Percentiles rank a stretch among this genome's conserved stretches.
Conservation (phyloP, 164 flowering plant species). For the Tetrastigma voinierianum region DNA sequence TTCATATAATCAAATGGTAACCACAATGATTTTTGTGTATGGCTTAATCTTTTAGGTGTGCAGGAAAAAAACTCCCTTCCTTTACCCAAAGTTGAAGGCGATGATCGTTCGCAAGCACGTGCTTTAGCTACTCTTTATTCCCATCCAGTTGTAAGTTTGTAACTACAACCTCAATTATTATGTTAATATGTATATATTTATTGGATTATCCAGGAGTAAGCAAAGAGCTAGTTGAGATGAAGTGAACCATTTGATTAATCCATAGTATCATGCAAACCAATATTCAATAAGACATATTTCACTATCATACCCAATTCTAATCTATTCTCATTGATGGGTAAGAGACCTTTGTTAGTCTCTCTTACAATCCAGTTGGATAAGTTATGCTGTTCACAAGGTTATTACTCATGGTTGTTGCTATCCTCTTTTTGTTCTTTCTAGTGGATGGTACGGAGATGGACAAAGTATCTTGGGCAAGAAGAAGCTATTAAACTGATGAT, state of each 20-base stretch:
- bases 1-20: background rate
- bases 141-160: slow-evolving; percentile 86
- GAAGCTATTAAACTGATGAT: slow-evolving; percentile 70
- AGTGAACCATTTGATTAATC: background rate
- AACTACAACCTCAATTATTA: background rate
- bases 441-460: slow-evolving; percentile 99
- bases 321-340: no score
- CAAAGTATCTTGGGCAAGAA: slow-evolving; percentile 62
- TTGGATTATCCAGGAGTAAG: background rate
- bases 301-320: background rate
- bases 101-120: slow-evolving; percentile 86
- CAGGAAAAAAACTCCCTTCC: slow-evolving; percentile 81
- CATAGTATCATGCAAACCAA: background rate
- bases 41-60: slow-evolving; percentile 11
- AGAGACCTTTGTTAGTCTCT: no score
- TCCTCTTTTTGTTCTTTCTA: slow-evolving; percentile 14
- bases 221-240: background rate
- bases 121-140: slow-evolving; percentile 86
- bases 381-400: no score
- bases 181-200: no score
- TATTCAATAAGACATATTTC: no score
- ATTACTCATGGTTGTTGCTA: background rate
- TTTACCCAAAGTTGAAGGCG: slow-evolving; percentile 74
- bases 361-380: no score
- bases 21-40: background rate